Base-by-base conservation (phyloP, 1,284 basidiomycete species). In the Puccinia novopanici region DNA sequence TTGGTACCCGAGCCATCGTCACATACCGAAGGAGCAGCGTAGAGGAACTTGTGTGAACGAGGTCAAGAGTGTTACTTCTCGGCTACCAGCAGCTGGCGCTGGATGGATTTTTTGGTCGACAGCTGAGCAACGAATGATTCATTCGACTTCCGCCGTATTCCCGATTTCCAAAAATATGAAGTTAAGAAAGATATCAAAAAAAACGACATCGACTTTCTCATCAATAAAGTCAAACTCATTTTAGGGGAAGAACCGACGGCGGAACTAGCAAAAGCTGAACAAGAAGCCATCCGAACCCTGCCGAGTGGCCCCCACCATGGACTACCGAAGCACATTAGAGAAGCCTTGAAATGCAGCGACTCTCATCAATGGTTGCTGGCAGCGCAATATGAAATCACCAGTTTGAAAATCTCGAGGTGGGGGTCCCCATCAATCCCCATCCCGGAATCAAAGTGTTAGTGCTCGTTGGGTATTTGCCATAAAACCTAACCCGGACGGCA, bases 51-150 rank as follows among this genome's bases (percentile, higher is more conserved):
- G 12, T n/a, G 19, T 13, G 34, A 27, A 19, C 24, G 12, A 19
- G 34, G 24, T 15, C 57, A 61, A 19, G 57, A 61, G 17, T 63
- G 57, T 52, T 37, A 65, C 24, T 76, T 2, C 52, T 76, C 8
- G 40, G 40, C 19, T 65, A 63, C 34, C 48, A 9, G 15, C 10
- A 22, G 59, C 42, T 3, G 63, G 63, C 2, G 45, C 57, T 27
- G 75, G 75, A 12, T 68, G 61, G 61, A 15, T 68, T 10, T 77
- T 77, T 27, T 77, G 59, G 57, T 27, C 27, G 17, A 42, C 61
- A 5, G 27, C 27, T 13, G 63, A 67, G 40, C 5, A 10, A n/a
- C 40, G 68, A 15, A 37, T 71, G 15, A 52, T 71, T 19, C 68
- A 71, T 27, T 50, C 68, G 17, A 52, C 68, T n/a, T 71, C 68